Base-by-base conservation (phyloP, 768 basidiomycete species). In the Trametes cubensis region DNA sequence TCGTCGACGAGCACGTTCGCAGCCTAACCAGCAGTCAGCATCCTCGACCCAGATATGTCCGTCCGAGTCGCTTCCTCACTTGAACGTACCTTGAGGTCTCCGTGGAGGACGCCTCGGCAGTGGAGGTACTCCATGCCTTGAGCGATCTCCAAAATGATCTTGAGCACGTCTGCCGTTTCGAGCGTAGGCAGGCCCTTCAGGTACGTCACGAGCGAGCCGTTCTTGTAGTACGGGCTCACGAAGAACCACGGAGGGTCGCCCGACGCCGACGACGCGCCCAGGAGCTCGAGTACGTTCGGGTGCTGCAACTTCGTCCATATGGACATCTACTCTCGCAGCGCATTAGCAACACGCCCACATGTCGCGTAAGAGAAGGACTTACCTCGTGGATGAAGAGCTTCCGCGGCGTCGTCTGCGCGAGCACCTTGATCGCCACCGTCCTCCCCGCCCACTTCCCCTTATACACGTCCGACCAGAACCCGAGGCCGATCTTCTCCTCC, bases 61-160 rank as follows among this genome's bases (percentile, higher is more conserved):
- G n/a, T n/a, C n/a, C n/a, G n/a, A n/a, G n/a, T n/a, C n/a, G n/a
- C n/a, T n/a, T n/a, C n/a, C n/a, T n/a, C n/a, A n/a, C n/a, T n/a
- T 5, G 34, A 5, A 53, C 77, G 55, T 40, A 88, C 90, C 80
- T 92, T 94, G 53, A 94, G 78, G 73, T 93, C 89, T 0, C 91
- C 92, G 70, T 95, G 92, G 63, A 92, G 69, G 3, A 93, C 82
- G 3, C 82, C 86, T 61, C 81, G 75, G 5, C 72, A 69, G 72
- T 95, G 92, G 63, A 95, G 72, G 71, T 94, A 93, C 55, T 84
- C 81, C 91, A 95, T 92, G 11, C 92, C 92, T 67, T 82, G 80
- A 14, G 89, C 86, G 64, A 93, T 85, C 73, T 93, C 87, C 59
- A 85, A 78, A 71, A 93, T 83, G 73, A 85, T 85, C 66, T 80